Conservation (phyloP, 2,329 filamentous ascomycete species). For the Coniochaeta sp. region DNA sequence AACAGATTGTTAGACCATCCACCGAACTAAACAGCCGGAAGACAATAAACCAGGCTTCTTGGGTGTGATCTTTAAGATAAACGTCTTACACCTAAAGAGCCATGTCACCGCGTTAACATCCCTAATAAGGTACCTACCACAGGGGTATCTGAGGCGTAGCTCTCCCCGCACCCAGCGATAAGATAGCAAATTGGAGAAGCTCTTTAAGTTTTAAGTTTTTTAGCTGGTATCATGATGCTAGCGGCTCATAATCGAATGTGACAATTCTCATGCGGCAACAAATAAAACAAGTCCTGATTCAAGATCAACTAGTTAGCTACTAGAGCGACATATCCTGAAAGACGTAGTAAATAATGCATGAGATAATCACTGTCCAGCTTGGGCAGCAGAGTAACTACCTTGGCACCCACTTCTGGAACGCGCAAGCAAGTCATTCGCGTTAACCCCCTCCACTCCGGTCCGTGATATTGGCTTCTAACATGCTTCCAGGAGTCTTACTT, state of each 20-base stretch:
- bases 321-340: no score
- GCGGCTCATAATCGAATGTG: not conserved
- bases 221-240: not conserved
- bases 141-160: no score
- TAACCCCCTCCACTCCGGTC: no score
- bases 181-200: not conserved
- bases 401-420: conserved; percentile 96
- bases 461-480: not conserved
- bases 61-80: no score
- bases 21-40: no score
- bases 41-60: no score
- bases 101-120: not conserved
- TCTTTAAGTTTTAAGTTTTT: not conserved
- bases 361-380: conserved; percentile 89
- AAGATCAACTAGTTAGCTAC: no score
- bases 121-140: no score
- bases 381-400: conserved; percentile 90
- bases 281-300: not conserved
- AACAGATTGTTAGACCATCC: no score
- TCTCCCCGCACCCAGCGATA: not conserved
- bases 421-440: conserved; percentile 66
- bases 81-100: no score
- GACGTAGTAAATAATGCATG: conserved; percentile 60
- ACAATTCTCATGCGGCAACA: not conserved
- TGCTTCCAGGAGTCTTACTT: conserved; percentile 82